Evolutionary conservation across 345 rosid genomes (phyloP).

Genomic region (Barbarea vulgaris): DNA sequence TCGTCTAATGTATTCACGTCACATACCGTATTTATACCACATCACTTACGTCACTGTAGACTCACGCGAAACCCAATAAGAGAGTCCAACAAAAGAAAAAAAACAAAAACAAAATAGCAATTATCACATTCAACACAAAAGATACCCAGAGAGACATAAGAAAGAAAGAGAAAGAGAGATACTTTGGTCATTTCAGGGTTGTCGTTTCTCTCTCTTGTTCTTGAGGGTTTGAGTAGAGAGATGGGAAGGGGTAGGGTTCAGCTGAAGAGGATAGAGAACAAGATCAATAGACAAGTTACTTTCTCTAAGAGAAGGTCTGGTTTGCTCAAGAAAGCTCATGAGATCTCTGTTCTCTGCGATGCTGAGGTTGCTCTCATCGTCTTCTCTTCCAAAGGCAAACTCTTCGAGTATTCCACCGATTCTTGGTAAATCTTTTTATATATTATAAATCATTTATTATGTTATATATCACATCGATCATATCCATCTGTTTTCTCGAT

Average conservation of each 20-base stretch:
- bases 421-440: conserved; percentile 52
- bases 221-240: conserved; percentile 19
- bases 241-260: conserved; percentile 97
- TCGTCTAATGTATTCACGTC: conserved; percentile 33
- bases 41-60: conserved; percentile 35
- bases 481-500: conserved; percentile 13
- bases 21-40: conserved; percentile 38
- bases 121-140: conserved; percentile 37
- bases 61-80: conserved; percentile 38
- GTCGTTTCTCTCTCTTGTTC: conserved; percentile 39
- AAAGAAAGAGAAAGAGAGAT: conserved; percentile 34
- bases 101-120: not conserved
- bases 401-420: conserved; percentile 73
- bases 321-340: conserved; percentile 80
- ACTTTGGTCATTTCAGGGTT: conserved; percentile 38
- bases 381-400: conserved; percentile 85
- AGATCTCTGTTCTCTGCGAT: conserved; percentile 87
- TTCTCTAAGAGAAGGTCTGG: conserved; percentile 85
- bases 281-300: conserved; percentile 86
- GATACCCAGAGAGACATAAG: conserved; percentile 43
- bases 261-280: conserved; percentile 91
- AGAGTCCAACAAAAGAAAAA: not conserved
- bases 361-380: conserved; percentile 80
- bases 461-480: conserved; percentile 30
- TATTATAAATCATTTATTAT: not conserved